Evolutionary conservation across 208 protist species (phyloP), one percentile per base, ranked within the genome.

Genomic region (Blechomonas ayalai): DNA sequence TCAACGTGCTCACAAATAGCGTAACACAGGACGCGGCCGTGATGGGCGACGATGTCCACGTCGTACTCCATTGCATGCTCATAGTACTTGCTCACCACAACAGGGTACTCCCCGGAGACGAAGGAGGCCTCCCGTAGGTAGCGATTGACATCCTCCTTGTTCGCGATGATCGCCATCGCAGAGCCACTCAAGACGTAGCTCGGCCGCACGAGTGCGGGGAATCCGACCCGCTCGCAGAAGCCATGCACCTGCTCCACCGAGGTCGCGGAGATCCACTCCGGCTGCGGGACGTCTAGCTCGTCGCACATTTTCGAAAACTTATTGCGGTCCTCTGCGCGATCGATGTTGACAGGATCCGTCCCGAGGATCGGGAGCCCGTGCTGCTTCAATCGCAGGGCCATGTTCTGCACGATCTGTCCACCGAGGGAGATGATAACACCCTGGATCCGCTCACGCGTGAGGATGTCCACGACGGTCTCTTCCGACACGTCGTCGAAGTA

Each of bases 401-500:
- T 95, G 66, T 98, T 98, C 59, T 99, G 98, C n/a, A 97, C 93
- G 28, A 97, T 95, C 79, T 99, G 97, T 16, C 97, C 97, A 32
- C 97, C 97, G 40, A 99, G 82, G 16, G 83, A 97, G 26, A 99
- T 89, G 41, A 99, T 84, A 4, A 98, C 84, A 50, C 97, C 96
- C 12, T 52, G 52, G 37, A 67, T 61, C n/a, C 76, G 66, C 67
- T 98, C 94, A 46, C 80, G 76, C 33, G 97, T 90, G 47, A 98
- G 86, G 50, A 99, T 97, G 73, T 99, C 97, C 4, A 98, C 42
- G 33, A 99, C 95, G 37, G 89, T 70, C 67, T 99, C 97, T 51
- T 97, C 76, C 2, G 82, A 95, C 10, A 99, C 60, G 66, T 99
- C 97, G 51, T 99, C 97, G 69, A 99, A 99, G 79, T 99, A 99